Conservation (phyloP, 2,329 filamentous ascomycete species). For the Aspergillus quadricinctus region DNA sequence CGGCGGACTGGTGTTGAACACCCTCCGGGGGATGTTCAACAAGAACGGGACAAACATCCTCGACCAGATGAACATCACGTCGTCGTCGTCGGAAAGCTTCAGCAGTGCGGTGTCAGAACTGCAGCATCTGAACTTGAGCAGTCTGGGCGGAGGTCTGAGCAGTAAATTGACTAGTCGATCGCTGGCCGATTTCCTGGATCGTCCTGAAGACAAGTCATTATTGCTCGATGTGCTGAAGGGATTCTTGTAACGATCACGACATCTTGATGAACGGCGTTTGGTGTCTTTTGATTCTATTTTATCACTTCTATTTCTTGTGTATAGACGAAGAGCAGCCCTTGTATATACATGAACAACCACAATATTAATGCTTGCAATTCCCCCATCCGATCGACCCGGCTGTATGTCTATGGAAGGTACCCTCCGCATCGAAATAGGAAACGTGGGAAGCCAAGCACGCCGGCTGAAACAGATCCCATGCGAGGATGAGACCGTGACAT, state of each 20-base stretch:
- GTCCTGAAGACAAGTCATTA: neutral
- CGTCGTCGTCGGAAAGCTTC: neutral
- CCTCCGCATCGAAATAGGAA: neutral
- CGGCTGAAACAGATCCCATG: neutral
- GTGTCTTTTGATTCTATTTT: neutral
- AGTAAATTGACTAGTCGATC: neutral
- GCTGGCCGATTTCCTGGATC: neutral
- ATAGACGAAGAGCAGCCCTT: neutral
- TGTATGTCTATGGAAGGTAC: neutral
- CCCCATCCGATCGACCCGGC: no score
- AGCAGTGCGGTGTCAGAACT: neutral
- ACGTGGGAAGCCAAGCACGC: neutral
- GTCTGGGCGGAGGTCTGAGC: neutral
- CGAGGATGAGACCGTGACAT: neutral
- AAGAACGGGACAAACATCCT: constrained; percentile 13
- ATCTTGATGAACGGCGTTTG: neutral
- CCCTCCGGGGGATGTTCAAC: constrained; percentile 20
- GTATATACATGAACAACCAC: neutral
- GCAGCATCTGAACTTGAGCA: constrained; percentile 13
- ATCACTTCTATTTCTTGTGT: neutral
- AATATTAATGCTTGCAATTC: neutral
- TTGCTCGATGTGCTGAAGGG: neutral
- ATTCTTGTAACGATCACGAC: neutral
- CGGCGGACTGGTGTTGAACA: constrained; percentile 25
- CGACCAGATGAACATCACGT: constrained; percentile 5